Evolutionary conservation across 2,329 filamentous ascomycete species (phyloP).

Genomic region (Colletotrichum chrysophilum): DNA sequence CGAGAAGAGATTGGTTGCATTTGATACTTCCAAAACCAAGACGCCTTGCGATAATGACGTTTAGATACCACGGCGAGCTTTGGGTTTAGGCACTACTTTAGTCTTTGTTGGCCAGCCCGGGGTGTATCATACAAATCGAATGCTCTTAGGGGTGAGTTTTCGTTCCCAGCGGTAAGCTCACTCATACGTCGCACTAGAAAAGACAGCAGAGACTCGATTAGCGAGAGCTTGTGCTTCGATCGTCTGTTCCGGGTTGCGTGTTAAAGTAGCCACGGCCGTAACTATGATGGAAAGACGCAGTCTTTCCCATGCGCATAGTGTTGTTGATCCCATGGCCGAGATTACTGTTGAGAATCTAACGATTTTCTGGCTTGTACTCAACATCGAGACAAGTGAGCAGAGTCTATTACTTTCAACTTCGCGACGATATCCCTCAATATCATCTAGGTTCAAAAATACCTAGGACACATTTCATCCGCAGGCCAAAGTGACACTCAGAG

Average conservation of each 20-base stretch:
- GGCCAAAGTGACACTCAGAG: not conserved
- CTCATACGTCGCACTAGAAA: not conserved
- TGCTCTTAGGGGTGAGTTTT: not conserved
- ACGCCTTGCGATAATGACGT: fast-evolving
- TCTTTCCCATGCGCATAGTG: not conserved
- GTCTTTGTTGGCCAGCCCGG: not conserved
- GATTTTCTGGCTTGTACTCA: fast-evolving
- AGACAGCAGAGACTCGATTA: not conserved
- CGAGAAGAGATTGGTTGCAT: not conserved
- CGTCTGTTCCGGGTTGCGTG: not conserved
- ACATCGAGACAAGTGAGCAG: not conserved
- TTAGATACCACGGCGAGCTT: not conserved
- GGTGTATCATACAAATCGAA: not conserved
- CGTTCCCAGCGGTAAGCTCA: not conserved
- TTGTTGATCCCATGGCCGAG: not conserved
- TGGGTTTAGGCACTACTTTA: not conserved
- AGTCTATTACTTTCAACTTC: not conserved
- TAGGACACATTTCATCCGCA: not conserved
- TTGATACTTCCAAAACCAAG: not conserved
- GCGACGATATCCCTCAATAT: not conserved
- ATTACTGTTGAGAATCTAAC: not conserved
- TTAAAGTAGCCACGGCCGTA: not conserved
- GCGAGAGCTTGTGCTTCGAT: not conserved
- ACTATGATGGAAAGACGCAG: not conserved
- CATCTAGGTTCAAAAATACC: not conserved